A percentile compares a stretch with the other conserved stretches of the same genome.
These are phyloP conservation scores for Penicillium sp. DNA, from an alignment of 2,329 filamentous ascomycete genomes.

Conservation along the genomic window DNA sequence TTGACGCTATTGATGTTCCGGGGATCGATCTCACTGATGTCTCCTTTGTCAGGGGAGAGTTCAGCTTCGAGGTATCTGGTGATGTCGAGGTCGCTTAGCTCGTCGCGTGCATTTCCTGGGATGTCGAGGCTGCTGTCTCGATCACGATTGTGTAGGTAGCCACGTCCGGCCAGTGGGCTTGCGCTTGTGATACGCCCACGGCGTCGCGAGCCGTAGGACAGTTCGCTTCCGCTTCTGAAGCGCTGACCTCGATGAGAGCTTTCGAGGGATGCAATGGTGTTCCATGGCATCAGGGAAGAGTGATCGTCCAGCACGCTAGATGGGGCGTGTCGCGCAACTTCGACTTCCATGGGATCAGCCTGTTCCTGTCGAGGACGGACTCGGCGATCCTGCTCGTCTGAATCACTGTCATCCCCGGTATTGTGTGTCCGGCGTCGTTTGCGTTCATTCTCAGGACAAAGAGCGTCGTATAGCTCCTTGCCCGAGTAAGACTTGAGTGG, in stretches of 20 bases:
- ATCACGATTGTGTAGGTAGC: constrained; percentile 31
- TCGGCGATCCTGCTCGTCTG: constrained; percentile 27
- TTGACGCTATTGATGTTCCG: constrained; percentile 2
- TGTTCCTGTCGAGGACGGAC: constrained; percentile 39
- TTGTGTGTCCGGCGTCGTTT: not conserved
- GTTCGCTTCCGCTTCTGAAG: constrained; percentile 35
- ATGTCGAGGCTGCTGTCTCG: constrained; percentile 21
- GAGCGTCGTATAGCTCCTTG: constrained; percentile 47
- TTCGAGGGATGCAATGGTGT: constrained; percentile 53
- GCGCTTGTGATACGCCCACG: constrained; percentile 54
- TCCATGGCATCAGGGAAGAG: constrained; percentile 66
- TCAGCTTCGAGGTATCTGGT: constrained; percentile 33
- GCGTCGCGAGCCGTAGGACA: constrained; percentile 34
- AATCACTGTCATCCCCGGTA: constrained; percentile 5
- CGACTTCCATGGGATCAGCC: constrained; percentile 48
- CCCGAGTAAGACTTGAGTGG: constrained; percentile 59
- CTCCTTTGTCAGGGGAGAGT: constrained; percentile 24
- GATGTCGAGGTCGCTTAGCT: constrained; percentile 27
- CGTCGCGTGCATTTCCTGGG: constrained; percentile 20
- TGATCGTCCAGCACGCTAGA: constrained; percentile 64
- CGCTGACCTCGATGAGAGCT: constrained; percentile 48
- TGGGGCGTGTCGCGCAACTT: constrained; percentile 65
- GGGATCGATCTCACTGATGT: constrained; percentile 43
- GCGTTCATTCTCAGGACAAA: constrained; percentile 36
- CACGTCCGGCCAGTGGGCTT: constrained; percentile 58